A percentile compares a stretch with the other conserved stretches of the same genome.
Conservation (phyloP, 2,329 filamentous ascomycete genomes). For the Colletotrichum musicola region DNA sequence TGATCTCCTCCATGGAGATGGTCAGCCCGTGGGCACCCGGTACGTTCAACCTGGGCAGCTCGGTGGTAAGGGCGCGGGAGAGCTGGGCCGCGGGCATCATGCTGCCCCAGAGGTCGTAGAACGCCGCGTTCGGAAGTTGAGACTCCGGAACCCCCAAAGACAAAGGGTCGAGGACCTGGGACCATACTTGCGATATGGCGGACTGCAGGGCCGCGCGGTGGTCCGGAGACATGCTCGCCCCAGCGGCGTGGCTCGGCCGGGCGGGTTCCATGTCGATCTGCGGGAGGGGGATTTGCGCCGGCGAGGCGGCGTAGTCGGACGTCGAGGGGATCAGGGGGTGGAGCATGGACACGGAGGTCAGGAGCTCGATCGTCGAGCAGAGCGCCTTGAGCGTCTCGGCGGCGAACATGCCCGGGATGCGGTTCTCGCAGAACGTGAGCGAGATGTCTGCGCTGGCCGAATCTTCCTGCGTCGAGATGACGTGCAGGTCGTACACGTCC, state of each 20-base stretch:
- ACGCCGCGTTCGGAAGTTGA: conserved; percentile 59
- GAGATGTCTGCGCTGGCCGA: conserved; percentile 55
- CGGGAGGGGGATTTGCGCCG: conserved; percentile 58
- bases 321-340: conserved; percentile 60
- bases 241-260: conserved; percentile 41
- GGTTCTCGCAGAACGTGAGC: conserved; percentile 60
- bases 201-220: conserved; percentile 56
- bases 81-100: conserved; percentile 63
- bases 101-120: conserved; percentile 65
- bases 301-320: conserved; percentile 53
- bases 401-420: conserved; percentile 56
- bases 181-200: conserved; percentile 59
- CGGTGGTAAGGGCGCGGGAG: conserved; percentile 58
- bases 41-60: conserved; percentile 53
- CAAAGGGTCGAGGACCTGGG: conserved; percentile 56
- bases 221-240: conserved; percentile 50
- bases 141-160: conserved; percentile 54
- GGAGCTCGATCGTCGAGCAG: conserved; percentile 57
- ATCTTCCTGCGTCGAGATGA: conserved; percentile 55
- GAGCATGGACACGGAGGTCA: conserved; percentile 61
- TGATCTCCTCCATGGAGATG: conserved; percentile 61
- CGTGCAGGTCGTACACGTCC: conserved; percentile 60
- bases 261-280: conserved; percentile 44
- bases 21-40: conserved; percentile 53
- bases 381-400: conserved; percentile 60